Evolutionary conservation across 345 rosid species (phyloP).

Genomic region (Citropsis articulata): DNA sequence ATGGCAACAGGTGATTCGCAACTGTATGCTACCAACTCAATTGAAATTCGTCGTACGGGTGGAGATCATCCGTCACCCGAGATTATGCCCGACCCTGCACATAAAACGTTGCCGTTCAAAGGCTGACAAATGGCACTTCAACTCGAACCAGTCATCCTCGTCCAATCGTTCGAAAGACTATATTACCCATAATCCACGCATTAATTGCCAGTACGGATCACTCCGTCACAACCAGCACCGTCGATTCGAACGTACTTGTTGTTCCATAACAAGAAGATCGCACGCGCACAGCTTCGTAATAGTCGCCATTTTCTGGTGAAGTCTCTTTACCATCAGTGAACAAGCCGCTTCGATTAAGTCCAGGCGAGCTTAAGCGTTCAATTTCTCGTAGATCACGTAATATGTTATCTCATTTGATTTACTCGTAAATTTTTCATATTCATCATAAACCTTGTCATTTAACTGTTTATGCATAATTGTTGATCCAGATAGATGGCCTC

Average conservation of each 20-base stretch:
- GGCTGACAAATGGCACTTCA: slow-evolving; percentile 1
- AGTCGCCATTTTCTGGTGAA: not conserved
- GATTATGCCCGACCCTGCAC: not conserved
- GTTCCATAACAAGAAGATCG: not conserved
- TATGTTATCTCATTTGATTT: not conserved
- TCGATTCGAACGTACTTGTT: not conserved
- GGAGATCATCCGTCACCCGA: too few relatives aligned
- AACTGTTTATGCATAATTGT: not conserved
- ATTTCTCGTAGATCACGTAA: not conserved
- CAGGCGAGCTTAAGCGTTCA: not conserved
- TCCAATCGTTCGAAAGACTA: not conserved
- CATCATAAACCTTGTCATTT: not conserved
- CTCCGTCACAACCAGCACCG: not conserved
- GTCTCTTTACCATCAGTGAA: not conserved
- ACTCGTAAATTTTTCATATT: not conserved
- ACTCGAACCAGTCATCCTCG: not conserved
- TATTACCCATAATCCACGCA: not conserved
- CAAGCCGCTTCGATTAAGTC: not conserved
- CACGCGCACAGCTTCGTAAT: not conserved
- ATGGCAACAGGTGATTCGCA: not conserved
- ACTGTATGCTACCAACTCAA: not conserved
- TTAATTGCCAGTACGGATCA: not conserved
- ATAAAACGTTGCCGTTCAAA: not conserved
- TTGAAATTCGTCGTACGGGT: not conserved
- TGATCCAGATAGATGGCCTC: slow-evolving; percentile 65